phyloP scores from a whole-genome alignment of 176 grass and related monocot species.

The Coix lacrymajobi region DNA sequence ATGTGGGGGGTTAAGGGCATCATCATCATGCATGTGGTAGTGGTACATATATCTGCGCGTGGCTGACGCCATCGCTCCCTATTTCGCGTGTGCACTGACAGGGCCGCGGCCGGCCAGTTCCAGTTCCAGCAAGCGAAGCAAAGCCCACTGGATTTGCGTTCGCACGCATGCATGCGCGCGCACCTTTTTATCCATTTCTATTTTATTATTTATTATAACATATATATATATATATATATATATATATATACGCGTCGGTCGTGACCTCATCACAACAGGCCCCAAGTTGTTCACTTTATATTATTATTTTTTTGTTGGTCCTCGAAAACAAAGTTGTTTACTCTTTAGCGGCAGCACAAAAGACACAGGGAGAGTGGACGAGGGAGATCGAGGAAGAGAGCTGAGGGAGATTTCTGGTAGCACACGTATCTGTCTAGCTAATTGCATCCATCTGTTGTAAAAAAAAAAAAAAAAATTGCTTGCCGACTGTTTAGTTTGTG shows the following conservation, averaged over 20 bases:
- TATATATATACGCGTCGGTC: not conserved
- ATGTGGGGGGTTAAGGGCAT: not conserved
- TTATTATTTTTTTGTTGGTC: not conserved
- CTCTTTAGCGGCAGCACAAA: not conserved
- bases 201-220: not conserved
- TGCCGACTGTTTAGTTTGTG: slow-evolving; percentile 11
- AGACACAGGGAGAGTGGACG: not conserved
- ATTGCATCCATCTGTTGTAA: no score
- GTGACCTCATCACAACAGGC: not conserved
- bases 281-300: not conserved
- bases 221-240: not conserved
- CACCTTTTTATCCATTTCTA: slow-evolving; percentile 17
- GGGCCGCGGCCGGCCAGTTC: not conserved
- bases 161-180: not conserved
- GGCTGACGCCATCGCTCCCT: not conserved
- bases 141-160: not conserved
- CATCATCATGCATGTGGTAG: not conserved
- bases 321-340: not conserved
- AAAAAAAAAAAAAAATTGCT: no score
- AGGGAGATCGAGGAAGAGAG: not conserved
- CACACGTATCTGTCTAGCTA: not conserved
- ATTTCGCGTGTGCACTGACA: not conserved
- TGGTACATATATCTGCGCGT: not conserved
- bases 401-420: not conserved
- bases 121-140: no score